Evolutionary conservation across 2,329 filamentous ascomycete genomes (phyloP).

Genomic region (Rutstroemia sydowiana): DNA sequence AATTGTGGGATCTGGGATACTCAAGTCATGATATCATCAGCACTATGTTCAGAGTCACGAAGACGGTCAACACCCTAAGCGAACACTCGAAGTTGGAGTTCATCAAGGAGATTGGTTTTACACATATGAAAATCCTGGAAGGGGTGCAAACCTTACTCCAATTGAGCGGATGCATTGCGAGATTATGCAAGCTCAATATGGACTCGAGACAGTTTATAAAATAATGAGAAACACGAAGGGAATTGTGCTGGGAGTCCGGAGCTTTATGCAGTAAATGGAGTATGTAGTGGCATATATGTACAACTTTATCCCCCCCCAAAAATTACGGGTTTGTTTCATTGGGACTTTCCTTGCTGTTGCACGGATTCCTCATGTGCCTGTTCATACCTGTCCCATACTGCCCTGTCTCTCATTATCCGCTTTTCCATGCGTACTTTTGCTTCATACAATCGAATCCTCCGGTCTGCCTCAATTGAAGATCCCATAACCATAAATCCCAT

Average conservation of each 20-base stretch:
- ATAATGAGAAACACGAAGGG: slow-evolving; percentile 14
- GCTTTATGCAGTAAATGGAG: slow-evolving; percentile 7
- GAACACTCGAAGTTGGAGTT: slow-evolving; percentile 96
- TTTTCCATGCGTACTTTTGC: slow-evolving; percentile 56
- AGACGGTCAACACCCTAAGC: slow-evolving; percentile 83
- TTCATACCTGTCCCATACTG: slow-evolving; percentile 62
- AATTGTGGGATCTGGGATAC: slow-evolving; percentile 92
- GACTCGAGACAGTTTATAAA: slow-evolving; percentile 70
- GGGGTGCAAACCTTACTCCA: slow-evolving; percentile 93
- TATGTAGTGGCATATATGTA: slow-evolving; percentile 7
- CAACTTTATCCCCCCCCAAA: neutral
- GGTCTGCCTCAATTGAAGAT: slow-evolving; percentile 68
- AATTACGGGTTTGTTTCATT: slow-evolving; percentile 11
- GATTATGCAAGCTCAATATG: slow-evolving; percentile 95
- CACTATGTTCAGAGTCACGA: slow-evolving; percentile 98
- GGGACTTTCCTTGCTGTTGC: slow-evolving; percentile 11
- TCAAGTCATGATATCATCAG: slow-evolving; percentile 98
- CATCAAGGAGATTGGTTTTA: slow-evolving; percentile 97
- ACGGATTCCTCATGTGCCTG: slow-evolving; percentile 37
- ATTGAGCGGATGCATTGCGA: slow-evolving; percentile 83
- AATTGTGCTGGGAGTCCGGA: slow-evolving; percentile 20
- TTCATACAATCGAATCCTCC: slow-evolving; percentile 60
- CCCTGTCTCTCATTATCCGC: slow-evolving; percentile 54
- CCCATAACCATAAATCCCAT: slow-evolving; percentile 69
- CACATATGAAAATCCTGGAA: slow-evolving; percentile 98